These are phyloP conservation scores for Dryas octopetala DNA, from an alignment of 306 rosid species.

Conservation along the genomic window DNA sequence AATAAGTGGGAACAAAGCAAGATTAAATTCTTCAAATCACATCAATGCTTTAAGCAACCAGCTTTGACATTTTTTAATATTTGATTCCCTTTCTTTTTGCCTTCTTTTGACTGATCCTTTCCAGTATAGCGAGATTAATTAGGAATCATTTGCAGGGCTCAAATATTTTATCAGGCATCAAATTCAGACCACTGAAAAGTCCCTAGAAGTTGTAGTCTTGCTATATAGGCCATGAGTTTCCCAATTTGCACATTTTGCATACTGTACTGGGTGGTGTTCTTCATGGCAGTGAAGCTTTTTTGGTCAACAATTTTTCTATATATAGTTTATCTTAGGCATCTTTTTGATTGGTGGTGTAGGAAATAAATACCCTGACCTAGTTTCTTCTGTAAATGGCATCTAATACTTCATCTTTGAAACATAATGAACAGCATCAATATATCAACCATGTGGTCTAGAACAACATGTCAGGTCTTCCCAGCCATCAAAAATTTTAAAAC, in stretches of 20 bases:
- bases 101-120: constrained; percentile 50
- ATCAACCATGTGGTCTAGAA: constrained; percentile 33
- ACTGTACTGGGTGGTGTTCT: constrained; percentile 12
- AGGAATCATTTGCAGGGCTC: constrained; percentile 34
- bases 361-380: constrained; percentile 29
- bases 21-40: too few relatives aligned
- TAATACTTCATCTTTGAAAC: constrained; percentile 37
- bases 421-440: constrained; percentile 16
- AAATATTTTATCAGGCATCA: constrained; percentile 20
- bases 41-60: constrained; percentile 73
- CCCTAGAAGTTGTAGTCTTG: constrained; percentile 11
- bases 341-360: constrained; percentile 36
- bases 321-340: constrained; percentile 26
- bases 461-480: constrained; percentile 47
- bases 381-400: constrained; percentile 41
- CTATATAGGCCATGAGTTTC: constrained; percentile 48
- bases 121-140: constrained; percentile 24
- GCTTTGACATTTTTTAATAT: constrained; percentile 39
- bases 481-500: background rate
- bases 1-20: too few relatives aligned
- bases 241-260: constrained; percentile 19
- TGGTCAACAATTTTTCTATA: constrained; percentile 9
- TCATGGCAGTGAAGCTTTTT: background rate
- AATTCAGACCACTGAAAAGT: constrained; percentile 6
- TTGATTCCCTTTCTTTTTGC: constrained; percentile 37